Evolutionary conservation across 1,284 basidiomycete genomes (phyloP).

Genomic region (Papiliotrema fonsecae): DNA sequence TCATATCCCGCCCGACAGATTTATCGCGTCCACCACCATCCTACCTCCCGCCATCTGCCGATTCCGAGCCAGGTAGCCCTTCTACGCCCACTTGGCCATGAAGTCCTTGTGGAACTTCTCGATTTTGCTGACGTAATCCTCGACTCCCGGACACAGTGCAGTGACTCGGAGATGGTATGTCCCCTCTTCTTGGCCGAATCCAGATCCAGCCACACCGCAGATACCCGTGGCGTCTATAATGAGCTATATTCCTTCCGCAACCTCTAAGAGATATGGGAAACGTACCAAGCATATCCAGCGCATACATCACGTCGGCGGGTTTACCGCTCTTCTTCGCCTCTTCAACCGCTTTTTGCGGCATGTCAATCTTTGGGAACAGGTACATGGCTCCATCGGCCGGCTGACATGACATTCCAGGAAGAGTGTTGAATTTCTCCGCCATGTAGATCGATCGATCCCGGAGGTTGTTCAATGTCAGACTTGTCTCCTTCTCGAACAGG

Average conservation of each 20-base stretch:
- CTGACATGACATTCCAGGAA: conserved; percentile 79
- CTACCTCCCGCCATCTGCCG: background rate
- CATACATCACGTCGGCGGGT: conserved; percentile 81
- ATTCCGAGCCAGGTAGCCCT: background rate
- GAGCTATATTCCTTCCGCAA: background rate
- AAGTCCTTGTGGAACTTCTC: conserved; percentile 79
- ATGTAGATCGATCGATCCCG: conserved; percentile 66
- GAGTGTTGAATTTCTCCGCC: conserved; percentile 66
- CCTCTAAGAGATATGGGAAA: conserved; percentile 2
- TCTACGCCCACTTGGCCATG: conserved; percentile 59
- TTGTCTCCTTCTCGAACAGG: conserved; percentile 76
- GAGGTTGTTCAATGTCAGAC: conserved; percentile 68
- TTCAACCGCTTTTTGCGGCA: conserved; percentile 65
- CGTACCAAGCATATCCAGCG: conserved; percentile 65
- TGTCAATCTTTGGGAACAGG: conserved; percentile 70
- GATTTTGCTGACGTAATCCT: conserved; percentile 79
- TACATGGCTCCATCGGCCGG: conserved; percentile 81
- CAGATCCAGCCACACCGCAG: conserved; percentile 84
- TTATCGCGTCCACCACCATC: background rate
- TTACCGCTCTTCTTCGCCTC: conserved; percentile 68
- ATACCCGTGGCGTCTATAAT: conserved; percentile 71
- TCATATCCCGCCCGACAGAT: too few species aligned
- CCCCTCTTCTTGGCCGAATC: conserved; percentile 84
- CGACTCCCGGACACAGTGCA: conserved; percentile 76
- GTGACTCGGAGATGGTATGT: conserved; percentile 84